Percentiles rank a stretch among this genome's conserved stretches.
Evolutionary conservation across 371 early-diverging fungal genomes (phyloP).

Genomic region (Mortierella sp.): DNA sequence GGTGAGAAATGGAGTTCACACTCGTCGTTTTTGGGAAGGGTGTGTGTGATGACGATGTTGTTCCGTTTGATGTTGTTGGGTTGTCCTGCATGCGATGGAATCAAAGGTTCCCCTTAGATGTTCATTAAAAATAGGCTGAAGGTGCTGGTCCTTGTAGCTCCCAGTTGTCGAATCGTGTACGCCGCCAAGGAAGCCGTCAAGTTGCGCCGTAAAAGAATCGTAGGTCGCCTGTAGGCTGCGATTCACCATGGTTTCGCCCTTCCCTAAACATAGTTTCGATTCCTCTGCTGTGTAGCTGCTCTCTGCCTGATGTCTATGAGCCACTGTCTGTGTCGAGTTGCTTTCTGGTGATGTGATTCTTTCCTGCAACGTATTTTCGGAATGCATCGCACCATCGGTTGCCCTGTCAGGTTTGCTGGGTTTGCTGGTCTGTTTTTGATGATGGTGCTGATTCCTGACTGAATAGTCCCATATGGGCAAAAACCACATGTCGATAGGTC

Average conservation of each 20-base stretch:
- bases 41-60: neutral
- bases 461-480: neutral
- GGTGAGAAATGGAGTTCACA: neutral
- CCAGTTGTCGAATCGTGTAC: neutral
- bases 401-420: neutral
- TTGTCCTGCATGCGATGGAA: slow-evolving; percentile 2
- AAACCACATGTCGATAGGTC: neutral
- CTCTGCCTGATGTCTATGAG: neutral
- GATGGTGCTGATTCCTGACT: slow-evolving; percentile 1
- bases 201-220: neutral
- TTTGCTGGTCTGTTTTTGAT: neutral
- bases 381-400: neutral
- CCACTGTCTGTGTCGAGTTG: neutral
- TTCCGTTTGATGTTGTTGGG: neutral
- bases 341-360: neutral
- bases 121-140: neutral
- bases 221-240: neutral
- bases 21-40: no score
- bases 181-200: no score
- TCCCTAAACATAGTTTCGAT: no score
- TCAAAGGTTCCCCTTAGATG: slow-evolving; percentile 40
- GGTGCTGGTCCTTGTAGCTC: neutral
- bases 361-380: neutral
- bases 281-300: no score
- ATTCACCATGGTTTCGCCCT: neutral